phyloP scores from a whole-genome alignment of 139 green algal species.

The Gonium pectorale region DNA sequence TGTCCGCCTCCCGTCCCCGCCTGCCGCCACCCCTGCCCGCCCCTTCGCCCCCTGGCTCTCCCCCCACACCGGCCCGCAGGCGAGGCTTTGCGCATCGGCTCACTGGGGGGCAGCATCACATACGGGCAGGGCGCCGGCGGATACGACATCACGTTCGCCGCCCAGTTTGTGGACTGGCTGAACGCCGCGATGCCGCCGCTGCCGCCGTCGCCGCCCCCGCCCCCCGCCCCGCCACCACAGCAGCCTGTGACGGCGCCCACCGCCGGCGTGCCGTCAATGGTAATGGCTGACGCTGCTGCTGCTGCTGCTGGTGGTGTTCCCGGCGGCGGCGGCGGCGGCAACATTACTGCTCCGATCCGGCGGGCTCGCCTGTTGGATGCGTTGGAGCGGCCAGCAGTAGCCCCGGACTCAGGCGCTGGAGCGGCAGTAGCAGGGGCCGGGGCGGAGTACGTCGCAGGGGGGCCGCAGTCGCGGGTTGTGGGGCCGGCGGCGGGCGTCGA shows the following conservation, averaged over 20 bases:
- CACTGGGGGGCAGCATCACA: conserved; percentile 38
- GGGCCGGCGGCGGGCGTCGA: too few species aligned
- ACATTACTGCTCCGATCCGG: too few species aligned
- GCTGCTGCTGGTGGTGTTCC: neutral
- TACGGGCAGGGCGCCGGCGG: conserved; percentile 12
- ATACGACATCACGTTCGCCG: neutral
- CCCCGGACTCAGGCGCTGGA: too few species aligned
- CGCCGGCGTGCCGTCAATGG: neutral
- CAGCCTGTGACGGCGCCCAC: neutral
- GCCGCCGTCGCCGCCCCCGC: neutral
- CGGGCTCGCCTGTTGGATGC: too few species aligned
- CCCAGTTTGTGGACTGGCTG: conserved; percentile 23
- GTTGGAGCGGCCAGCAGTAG: too few species aligned
- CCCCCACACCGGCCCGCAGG: neutral
- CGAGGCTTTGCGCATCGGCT: neutral
- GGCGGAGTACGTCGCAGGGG: too few species aligned
- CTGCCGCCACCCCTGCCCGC: too few species aligned
- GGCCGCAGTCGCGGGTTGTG: too few species aligned
- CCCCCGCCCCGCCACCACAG: neutral
- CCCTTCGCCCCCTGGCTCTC: neutral
- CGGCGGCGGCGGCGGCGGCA: neutral
- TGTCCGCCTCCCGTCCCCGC: too few species aligned
- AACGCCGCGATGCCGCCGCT: conserved; percentile 17
- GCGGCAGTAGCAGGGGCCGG: too few species aligned
- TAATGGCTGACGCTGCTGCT: neutral